Percentiles rank a stretch among this genome's conserved stretches.
phyloP scores from a whole-genome alignment of 2,329 filamentous ascomycete species.

The Sporothrix luriei region DNA sequence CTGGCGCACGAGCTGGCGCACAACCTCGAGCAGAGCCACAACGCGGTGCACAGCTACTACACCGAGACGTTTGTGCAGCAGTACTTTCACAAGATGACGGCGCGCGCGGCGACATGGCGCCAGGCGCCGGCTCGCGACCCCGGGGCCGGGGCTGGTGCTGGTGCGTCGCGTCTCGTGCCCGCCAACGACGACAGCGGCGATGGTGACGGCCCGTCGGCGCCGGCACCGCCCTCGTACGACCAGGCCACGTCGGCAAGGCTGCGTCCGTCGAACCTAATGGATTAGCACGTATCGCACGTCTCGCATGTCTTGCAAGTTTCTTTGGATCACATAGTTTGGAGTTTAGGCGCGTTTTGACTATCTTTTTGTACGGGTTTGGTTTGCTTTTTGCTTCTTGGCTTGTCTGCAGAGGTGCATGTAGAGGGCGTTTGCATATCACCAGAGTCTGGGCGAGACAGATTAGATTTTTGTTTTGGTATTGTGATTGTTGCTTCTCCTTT shows the following conservation, averaged over 20 bases:
- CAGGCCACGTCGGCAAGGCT: constrained; percentile 23
- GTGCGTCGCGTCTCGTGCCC: not conserved
- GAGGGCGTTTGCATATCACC: no score
- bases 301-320: no score
- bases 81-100: constrained; percentile 72
- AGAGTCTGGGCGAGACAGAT: no score
- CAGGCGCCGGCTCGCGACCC: not conserved
- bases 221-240: constrained; percentile 31
- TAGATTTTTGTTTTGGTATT: no score
- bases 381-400: no score
- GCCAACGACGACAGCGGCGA: not conserved
- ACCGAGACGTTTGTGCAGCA: constrained; percentile 79
- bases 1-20: constrained; percentile 94
- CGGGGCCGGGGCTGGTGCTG: not conserved
- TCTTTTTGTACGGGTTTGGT: no score
- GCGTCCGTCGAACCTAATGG: constrained; percentile 24
- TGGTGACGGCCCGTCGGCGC: not conserved
- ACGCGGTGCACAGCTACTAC: constrained; percentile 79
- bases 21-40: constrained; percentile 80
- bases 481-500: no score
- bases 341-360: no score
- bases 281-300: constrained; percentile 5
- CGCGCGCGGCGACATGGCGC: constrained; percentile 49
- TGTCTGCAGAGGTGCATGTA: no score
- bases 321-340: no score